A percentile compares a stretch with the other conserved stretches of the same genome.
Conservation (phyloP, 768 basidiomycete species). For the Leccinum imitatum region DNA sequence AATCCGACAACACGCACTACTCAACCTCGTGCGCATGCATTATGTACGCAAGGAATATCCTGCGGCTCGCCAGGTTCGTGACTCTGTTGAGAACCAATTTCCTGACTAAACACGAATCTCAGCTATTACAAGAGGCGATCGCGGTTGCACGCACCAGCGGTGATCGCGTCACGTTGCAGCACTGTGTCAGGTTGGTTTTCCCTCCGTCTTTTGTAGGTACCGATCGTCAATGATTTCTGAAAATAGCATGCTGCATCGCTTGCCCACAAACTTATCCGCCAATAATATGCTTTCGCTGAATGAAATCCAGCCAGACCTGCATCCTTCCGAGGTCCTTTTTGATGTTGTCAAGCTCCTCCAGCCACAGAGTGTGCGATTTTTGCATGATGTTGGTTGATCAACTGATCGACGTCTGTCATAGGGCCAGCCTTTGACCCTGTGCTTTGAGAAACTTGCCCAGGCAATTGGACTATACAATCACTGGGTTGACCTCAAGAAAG, state of each 20-base stretch:
- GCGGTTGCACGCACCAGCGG: conserved; percentile 70
- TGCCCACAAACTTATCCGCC: conserved; percentile 44
- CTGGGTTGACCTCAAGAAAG: conserved; percentile 60
- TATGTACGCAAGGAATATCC: conserved; percentile 66
- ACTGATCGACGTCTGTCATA: conserved; percentile 29
- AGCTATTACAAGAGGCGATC: conserved; percentile 79
- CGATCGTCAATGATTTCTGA: conserved; percentile 14
- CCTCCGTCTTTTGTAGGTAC: conserved; percentile 1
- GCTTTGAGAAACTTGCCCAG: conserved; percentile 68
- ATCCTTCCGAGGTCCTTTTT: conserved; percentile 73
- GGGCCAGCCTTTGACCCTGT: conserved; percentile 69
- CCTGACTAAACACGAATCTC: conserved; percentile 4
- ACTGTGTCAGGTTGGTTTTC: conserved; percentile 66
- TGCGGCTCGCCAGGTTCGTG: conserved; percentile 63
- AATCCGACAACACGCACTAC: conserved; percentile 74
- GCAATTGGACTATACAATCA: conserved; percentile 69
- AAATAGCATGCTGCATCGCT: conserved; percentile 66
- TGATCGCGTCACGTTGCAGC: conserved; percentile 71
- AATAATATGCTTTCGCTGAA: conserved; percentile 56
- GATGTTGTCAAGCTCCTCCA: conserved; percentile 78
- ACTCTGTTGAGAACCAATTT: not conserved
- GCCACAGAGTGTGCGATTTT: conserved; percentile 51
- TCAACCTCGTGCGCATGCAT: conserved; percentile 78
- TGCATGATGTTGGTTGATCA: not conserved
- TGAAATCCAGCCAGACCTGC: conserved; percentile 72